phyloP scores from a whole-genome alignment of 1,284 basidiomycete genomes.

The Heterobasidion occidentale region DNA sequence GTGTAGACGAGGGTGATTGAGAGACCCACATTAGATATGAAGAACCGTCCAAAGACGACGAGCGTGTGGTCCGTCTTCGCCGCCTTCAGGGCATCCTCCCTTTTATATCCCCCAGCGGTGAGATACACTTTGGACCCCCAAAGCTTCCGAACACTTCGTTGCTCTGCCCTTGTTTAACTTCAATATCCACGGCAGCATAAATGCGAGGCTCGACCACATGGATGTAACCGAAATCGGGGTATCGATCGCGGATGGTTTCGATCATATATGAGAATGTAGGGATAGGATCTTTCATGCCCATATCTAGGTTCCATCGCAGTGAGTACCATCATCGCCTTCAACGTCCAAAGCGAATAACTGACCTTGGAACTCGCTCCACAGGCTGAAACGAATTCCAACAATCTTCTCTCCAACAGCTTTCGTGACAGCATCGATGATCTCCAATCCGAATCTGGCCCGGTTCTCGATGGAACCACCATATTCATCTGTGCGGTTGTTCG shows the following conservation, averaged over 20 bases:
- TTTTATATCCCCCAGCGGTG: slow-evolving; percentile 24
- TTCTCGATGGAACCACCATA: slow-evolving; percentile 54
- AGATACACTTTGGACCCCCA: slow-evolving; percentile 14
- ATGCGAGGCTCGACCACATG: slow-evolving; percentile 45
- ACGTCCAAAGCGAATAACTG: background rate
- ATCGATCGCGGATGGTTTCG: slow-evolving; percentile 7
- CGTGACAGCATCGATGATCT: slow-evolving; percentile 27
- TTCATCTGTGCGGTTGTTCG: slow-evolving; percentile 30
- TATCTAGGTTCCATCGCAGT: slow-evolving; percentile 13
- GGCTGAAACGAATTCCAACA: slow-evolving; percentile 22
- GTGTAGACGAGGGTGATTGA: too few species aligned
- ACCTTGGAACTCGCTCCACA: slow-evolving; percentile 3
- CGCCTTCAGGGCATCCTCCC: slow-evolving; percentile 5
- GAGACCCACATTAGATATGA: slow-evolving; percentile 29
- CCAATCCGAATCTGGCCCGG: slow-evolving; percentile 41
- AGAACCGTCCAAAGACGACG: slow-evolving; percentile 34
- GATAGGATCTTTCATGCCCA: slow-evolving; percentile 30
- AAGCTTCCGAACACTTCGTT: slow-evolving; percentile 12
- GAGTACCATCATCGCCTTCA: background rate
- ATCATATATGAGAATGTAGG: slow-evolving; percentile 28
- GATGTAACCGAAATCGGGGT: slow-evolving; percentile 47
- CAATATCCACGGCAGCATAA: slow-evolving; percentile 6
- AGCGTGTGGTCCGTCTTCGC: slow-evolving; percentile 20
- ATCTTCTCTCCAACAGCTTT: slow-evolving; percentile 18
- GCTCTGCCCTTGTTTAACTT: slow-evolving; percentile 3